These are phyloP conservation scores for Gastrolobium bilobum DNA, from an alignment of 306 rosid species.

Conservation along the genomic window DNA sequence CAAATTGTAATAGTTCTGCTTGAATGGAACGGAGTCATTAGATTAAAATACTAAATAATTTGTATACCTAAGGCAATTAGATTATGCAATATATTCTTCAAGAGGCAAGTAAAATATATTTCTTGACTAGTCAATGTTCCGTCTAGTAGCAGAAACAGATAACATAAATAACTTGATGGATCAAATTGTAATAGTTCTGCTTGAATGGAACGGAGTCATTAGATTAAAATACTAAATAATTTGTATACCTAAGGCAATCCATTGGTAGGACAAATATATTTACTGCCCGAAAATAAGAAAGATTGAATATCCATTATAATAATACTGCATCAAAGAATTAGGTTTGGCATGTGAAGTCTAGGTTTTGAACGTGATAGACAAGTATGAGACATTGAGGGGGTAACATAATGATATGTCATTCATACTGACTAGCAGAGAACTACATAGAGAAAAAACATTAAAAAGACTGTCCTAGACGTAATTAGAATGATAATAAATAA, in stretches of 20 bases:
- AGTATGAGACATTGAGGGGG: neutral
- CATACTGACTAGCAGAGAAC: neutral
- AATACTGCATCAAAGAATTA: slow-evolving; percentile 1
- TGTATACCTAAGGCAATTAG: slow-evolving; percentile 6
- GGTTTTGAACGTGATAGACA: neutral
- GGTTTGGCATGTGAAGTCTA: neutral
- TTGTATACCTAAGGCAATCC: neutral
- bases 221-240: neutral
- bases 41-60: neutral
- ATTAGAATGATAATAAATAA: neutral
- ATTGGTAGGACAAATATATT: neutral
- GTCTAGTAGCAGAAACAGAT: neutral
- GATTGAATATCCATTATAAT: neutral
- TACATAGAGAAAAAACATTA: neutral
- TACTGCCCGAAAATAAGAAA: slow-evolving; percentile 2
- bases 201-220: neutral
- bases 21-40: neutral
- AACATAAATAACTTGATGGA: neutral
- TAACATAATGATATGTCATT: neutral
- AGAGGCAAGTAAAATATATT: neutral
- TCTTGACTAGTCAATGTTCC: slow-evolving; percentile 17
- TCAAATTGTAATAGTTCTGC: slow-evolving; percentile 18
- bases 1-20: slow-evolving; percentile 8
- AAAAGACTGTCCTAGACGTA: neutral
- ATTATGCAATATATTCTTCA: neutral